Evolutionary conservation across 2,329 filamentous ascomycete species (phyloP).

Genomic region (Alternaria atra): DNA sequence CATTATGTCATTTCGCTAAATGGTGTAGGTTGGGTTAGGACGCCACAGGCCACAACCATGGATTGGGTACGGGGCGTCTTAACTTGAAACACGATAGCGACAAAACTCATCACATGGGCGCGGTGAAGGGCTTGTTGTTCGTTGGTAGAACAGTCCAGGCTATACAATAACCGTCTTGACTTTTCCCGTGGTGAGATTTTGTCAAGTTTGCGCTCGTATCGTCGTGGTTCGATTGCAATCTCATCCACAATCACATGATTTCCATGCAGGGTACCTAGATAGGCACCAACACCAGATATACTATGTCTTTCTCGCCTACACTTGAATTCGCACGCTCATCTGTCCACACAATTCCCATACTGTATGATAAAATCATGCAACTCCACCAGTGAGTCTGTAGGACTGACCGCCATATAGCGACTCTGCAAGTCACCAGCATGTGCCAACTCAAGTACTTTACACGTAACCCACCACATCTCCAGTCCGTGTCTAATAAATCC

Average conservation of each 20-base stretch:
- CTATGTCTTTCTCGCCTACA: background rate
- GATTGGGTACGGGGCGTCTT: background rate
- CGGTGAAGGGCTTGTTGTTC: background rate
- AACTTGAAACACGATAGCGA: background rate
- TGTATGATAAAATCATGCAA: conserved; percentile 14
- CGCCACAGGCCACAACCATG: background rate
- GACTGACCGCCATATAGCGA: conserved; percentile 12
- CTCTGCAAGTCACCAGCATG: background rate
- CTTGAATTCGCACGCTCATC: background rate
- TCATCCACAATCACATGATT: background rate
- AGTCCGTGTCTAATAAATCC: conserved; percentile 24
- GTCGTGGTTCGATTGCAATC: background rate
- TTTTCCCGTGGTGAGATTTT: background rate
- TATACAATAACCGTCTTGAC: background rate
- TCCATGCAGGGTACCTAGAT: background rate
- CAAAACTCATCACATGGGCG: background rate
- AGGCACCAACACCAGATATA: background rate
- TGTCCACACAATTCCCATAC: background rate
- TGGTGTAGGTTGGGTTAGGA: background rate
- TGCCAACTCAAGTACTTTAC: conserved; percentile 15
- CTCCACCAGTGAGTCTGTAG: conserved; percentile 18
- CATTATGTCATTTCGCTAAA: background rate
- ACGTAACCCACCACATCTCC: conserved; percentile 28
- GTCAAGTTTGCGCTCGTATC: background rate
- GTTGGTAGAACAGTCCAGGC: background rate